Evolutionary conservation across 176 grass and related monocot species (phyloP), one percentile per base, ranked within the genome.

Genomic region (Areca catechu): DNA sequence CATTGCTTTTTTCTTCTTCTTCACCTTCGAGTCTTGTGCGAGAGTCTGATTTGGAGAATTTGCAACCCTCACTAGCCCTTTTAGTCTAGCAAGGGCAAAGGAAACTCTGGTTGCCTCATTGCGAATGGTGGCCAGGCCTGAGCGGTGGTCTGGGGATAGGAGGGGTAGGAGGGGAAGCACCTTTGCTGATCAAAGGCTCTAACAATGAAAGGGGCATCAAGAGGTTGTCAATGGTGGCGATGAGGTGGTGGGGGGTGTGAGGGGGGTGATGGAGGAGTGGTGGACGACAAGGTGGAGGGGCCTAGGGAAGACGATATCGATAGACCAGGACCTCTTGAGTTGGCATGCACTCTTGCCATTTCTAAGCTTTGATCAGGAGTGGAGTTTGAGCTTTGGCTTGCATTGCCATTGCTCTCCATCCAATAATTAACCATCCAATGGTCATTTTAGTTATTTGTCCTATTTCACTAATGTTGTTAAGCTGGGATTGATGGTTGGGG

Each of bases 91-190:
- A 27, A 28, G 49, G 63, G 52, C 1, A 22, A 15, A 16, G 9
- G 60, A 27, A 27, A 3, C 48, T 4, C 55, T 64, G 67, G 76
- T 30, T 55, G 77, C 53, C 25, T 27, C 25, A 61, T 69, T 59
- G 60, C 71, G 24, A 29, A 15, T 19, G 6, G 16, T 43, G 71
- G 59, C 55, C 80, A 71, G 17, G 48, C 63, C 56, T 67, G 37
- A 29, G 14, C 24, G 5, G 16, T 43, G 67, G 63, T 51, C 77
- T 69, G 17, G 48, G 58, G 74, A 7, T 79, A 77, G 22, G 80
- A 52, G 27, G 74, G 69, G 67, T 83, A 83, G 25, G 92, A 96
- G 1, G 92, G 83, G 72, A 76, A 90, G 83, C 69, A 87, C 92
- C 86, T 88, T 48, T 90, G 83, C 23, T 71, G 83, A 74, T 95